These are phyloP conservation scores for Lactarius deliciosus DNA, from an alignment of 768 basidiomycete genomes.

Conservation along the genomic window DNA sequence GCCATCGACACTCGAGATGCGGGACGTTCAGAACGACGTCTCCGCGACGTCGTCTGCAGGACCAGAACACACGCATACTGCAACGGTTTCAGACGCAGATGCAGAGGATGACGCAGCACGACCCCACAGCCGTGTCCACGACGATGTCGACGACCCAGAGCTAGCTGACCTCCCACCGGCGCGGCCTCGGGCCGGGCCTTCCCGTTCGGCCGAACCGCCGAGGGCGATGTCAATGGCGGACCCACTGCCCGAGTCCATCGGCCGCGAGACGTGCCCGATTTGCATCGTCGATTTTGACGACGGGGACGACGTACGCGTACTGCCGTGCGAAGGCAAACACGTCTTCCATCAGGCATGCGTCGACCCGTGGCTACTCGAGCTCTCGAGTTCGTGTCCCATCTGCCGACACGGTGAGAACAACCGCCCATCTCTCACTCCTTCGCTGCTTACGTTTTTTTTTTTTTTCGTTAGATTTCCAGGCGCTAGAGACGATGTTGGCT, in stretches of 20 bases:
- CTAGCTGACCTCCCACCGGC: slow-evolving; percentile 19
- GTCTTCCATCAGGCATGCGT: slow-evolving; percentile 88
- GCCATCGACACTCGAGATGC: background rate
- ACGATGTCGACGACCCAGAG: slow-evolving; percentile 11
- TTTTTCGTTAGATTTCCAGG: slow-evolving; percentile 36
- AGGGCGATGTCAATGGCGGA: slow-evolving; percentile 37
- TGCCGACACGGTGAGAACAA: slow-evolving; percentile 75
- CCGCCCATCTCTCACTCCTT: background rate
- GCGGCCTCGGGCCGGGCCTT: slow-evolving; percentile 25
- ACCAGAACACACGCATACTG: background rate
- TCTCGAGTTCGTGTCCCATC: slow-evolving; percentile 88
- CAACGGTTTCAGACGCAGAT: background rate
- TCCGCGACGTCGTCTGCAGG: background rate
- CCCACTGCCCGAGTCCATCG: slow-evolving; percentile 63
- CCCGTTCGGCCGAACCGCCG: slow-evolving; percentile 20
- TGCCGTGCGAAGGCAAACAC: slow-evolving; percentile 92
- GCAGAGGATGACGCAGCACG: background rate
- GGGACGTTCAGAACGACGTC: background rate
- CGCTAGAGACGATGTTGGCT: slow-evolving; percentile 37
- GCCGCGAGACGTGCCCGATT: slow-evolving; percentile 88
- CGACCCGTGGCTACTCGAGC: slow-evolving; percentile 89
- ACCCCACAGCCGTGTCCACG: background rate
- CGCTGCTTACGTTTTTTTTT: background rate
- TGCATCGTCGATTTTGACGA: slow-evolving; percentile 94
- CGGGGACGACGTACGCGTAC: slow-evolving; percentile 85